Conservation (phyloP, 2,329 filamentous ascomycete species). For the Colletotrichum cereale region DNA sequence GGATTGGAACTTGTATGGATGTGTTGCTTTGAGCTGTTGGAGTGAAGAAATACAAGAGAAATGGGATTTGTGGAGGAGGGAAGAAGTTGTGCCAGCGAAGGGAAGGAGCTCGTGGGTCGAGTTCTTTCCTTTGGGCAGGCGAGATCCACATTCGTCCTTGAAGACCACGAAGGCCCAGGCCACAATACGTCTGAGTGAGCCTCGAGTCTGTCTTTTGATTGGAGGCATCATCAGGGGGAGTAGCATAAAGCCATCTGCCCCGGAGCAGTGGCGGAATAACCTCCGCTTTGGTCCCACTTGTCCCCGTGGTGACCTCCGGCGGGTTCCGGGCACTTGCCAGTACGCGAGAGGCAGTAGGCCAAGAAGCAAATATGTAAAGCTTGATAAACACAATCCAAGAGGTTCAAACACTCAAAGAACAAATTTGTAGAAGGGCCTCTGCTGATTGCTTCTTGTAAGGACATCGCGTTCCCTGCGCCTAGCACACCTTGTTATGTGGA, state of each 20-base stretch:
- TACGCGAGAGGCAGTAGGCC: background rate
- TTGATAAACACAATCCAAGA: fast-evolving
- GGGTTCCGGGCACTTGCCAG: background rate
- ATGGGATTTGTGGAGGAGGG: background rate
- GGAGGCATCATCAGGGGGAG: fast-evolving
- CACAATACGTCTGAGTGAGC: background rate
- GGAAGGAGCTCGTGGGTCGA: background rate
- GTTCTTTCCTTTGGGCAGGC: background rate
- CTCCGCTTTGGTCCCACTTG: slow-evolving; percentile 3
- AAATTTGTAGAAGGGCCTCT: background rate
- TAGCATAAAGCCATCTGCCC: background rate
- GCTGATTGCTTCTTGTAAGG: background rate
- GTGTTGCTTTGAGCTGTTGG: background rate
- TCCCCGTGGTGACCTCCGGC: slow-evolving; percentile 8
- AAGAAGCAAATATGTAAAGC: background rate
- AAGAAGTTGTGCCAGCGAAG: background rate
- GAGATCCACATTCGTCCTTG: background rate
- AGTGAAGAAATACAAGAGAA: background rate
- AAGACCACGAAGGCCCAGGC: background rate
- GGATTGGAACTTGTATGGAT: background rate
- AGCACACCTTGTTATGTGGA: too few species aligned
- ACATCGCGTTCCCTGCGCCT: background rate
- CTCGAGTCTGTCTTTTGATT: too few species aligned
- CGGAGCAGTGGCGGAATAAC: background rate
- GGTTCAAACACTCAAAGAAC: background rate